Evolutionary conservation across 1,284 basidiomycete species (phyloP).

Genomic region (Athelia sp.): DNA sequence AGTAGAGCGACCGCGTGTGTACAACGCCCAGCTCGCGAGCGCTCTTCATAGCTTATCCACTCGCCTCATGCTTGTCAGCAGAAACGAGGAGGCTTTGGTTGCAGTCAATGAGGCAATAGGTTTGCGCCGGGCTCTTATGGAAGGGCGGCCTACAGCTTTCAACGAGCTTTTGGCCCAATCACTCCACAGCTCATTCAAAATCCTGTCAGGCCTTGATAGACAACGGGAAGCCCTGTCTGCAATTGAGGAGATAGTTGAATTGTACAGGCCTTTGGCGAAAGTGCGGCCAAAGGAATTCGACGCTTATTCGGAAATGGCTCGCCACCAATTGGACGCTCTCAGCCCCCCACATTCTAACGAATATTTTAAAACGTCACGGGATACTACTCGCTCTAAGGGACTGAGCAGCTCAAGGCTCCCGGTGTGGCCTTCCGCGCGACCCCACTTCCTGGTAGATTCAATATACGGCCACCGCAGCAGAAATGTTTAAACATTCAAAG

Average conservation of each 20-base stretch:
- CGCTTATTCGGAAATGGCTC: too few species aligned
- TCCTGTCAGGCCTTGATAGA: neutral
- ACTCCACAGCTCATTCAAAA: neutral
- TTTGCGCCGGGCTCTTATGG: neutral
- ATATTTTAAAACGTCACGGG: too few species aligned
- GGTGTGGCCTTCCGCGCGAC: too few species aligned
- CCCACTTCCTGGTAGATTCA: too few species aligned
- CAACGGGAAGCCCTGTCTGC: neutral
- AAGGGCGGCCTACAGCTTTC: neutral
- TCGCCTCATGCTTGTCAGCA: neutral
- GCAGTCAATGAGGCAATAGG: neutral
- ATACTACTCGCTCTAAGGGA: too few species aligned
- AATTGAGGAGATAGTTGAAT: neutral
- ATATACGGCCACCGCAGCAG: too few species aligned
- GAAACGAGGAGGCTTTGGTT: neutral
- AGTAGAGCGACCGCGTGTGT: neutral
- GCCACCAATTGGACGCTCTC: too few species aligned
- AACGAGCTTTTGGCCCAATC: neutral
- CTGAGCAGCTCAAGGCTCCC: too few species aligned
- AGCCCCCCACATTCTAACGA: too few species aligned
- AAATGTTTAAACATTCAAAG: too few species aligned
- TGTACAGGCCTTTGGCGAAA: neutral
- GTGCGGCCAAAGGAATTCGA: too few species aligned
- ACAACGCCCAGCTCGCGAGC: neutral
- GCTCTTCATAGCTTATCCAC: neutral